phyloP scores from a whole-genome alignment of 2,329 filamentous ascomycete genomes.

The Sarocladium kiliense region DNA sequence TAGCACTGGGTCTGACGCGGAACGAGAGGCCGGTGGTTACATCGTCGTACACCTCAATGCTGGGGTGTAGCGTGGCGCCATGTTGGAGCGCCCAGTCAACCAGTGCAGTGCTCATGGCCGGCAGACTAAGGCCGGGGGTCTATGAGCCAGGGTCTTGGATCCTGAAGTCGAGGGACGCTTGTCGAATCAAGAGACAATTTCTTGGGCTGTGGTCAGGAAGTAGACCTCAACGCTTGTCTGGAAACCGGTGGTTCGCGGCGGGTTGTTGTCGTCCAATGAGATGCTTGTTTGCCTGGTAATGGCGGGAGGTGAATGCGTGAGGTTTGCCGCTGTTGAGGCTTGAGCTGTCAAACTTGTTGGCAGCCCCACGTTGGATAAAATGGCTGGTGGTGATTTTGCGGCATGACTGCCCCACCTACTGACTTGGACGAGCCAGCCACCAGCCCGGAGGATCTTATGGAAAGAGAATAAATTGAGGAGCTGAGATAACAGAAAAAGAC shows the following conservation, averaged over 20 bases:
- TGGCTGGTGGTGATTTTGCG: not conserved
- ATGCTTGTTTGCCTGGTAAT: not conserved
- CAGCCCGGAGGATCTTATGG: no score
- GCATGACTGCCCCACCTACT: not conserved
- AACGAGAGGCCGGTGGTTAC: slow-evolving; percentile 48
- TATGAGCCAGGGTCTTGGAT: slow-evolving; percentile 11
- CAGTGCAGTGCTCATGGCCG: slow-evolving; percentile 26
- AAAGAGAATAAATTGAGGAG: no score
- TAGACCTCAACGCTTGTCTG: no score
- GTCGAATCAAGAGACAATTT: no score
- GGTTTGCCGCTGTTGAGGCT: no score
- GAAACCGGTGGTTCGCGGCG: no score
- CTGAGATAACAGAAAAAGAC: no score
- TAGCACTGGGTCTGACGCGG: slow-evolving; percentile 33
- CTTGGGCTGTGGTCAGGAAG: no score
- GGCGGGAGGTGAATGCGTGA: no score
- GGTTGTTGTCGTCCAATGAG: no score
- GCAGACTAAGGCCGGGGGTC: slow-evolving; percentile 6
- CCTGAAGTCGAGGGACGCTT: no score
- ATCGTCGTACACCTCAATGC: slow-evolving; percentile 49
- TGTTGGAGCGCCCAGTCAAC: slow-evolving; percentile 42
- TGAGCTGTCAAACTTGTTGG: not conserved
- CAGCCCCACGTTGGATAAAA: not conserved
- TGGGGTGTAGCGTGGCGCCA: slow-evolving; percentile 43
- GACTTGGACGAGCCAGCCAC: no score